A percentile compares a stretch with the other conserved stretches of the same genome.
Evolutionary conservation across 2,329 filamentous ascomycete genomes (phyloP).

Genomic region (Ophiostoma tasmaniense): DNA sequence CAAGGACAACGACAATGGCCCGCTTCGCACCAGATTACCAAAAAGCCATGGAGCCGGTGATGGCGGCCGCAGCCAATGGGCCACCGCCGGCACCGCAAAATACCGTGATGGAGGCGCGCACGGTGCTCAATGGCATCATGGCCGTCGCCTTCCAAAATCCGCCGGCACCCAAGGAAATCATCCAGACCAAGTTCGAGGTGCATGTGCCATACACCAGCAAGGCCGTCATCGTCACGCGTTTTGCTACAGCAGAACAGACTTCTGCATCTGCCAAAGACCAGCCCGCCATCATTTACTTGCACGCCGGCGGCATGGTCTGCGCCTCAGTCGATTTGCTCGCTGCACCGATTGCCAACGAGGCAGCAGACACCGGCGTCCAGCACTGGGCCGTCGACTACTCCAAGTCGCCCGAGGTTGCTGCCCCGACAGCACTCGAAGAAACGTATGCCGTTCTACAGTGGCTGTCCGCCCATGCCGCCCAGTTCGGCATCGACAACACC

Average conservation of each 20-base stretch:
- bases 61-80: constrained; percentile 11
- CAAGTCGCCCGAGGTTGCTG: constrained; percentile 40
- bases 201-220: constrained; percentile 11
- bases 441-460: constrained; percentile 24
- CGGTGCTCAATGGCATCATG: background rate
- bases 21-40: constrained; percentile 19
- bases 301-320: constrained; percentile 26
- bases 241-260: constrained; percentile 16
- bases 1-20: background rate
- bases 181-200: constrained; percentile 14
- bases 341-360: constrained; percentile 18
- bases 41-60: constrained; percentile 13
- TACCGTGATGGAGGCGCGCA: constrained; percentile 14
- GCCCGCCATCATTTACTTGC: constrained; percentile 22
- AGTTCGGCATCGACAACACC: constrained; percentile 22
- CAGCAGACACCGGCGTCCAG: constrained; percentile 18
- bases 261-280: background rate
- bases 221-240: constrained; percentile 17
- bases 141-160: background rate
- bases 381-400: constrained; percentile 38
- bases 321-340: constrained; percentile 20
- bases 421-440: constrained; percentile 38
- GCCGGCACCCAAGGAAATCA: constrained; percentile 12
- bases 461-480: constrained; percentile 27
- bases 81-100: constrained; percentile 3